A percentile compares a stretch with the other conserved stretches of the same genome.
These are phyloP conservation scores for Vaccinium myrtillus DNA, from an alignment of 148 eudicot species.

Conservation along the genomic window DNA sequence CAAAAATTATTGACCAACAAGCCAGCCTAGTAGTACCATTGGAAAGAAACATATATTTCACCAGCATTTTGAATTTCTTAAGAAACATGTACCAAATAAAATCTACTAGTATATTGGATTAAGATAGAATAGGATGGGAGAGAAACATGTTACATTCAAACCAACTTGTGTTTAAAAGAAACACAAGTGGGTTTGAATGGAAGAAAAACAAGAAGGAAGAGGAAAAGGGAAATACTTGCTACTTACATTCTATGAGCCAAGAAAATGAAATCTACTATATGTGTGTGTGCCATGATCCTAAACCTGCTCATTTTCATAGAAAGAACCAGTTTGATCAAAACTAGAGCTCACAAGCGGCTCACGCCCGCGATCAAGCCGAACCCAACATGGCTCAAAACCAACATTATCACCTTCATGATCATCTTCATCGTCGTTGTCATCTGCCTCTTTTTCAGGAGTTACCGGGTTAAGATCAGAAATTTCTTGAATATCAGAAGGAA, in stretches of 20 bases:
- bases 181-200: not conserved
- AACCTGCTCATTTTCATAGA: not conserved
- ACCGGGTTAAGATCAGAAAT: not conserved
- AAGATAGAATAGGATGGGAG: no score
- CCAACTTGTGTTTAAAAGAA: not conserved
- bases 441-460: not conserved
- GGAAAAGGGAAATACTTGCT: not conserved
- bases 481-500: not conserved
- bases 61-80: no score
- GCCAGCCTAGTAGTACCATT: no score
- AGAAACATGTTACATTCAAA: no score
- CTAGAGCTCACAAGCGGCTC: not conserved
- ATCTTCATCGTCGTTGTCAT: not conserved
- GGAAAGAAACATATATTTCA: no score
- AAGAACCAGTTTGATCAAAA: not conserved
- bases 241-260: not conserved
- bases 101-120: no score
- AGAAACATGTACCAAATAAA: no score
- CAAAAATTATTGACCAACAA: no score
- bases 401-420: not conserved
- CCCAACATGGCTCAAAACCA: slow-evolving; percentile 4
- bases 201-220: not conserved
- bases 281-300: not conserved
- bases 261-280: not conserved
- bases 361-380: not conserved